Evolutionary conservation across 2,329 filamentous ascomycete genomes (phyloP).

Genomic region (Diaporthe humulicola): DNA sequence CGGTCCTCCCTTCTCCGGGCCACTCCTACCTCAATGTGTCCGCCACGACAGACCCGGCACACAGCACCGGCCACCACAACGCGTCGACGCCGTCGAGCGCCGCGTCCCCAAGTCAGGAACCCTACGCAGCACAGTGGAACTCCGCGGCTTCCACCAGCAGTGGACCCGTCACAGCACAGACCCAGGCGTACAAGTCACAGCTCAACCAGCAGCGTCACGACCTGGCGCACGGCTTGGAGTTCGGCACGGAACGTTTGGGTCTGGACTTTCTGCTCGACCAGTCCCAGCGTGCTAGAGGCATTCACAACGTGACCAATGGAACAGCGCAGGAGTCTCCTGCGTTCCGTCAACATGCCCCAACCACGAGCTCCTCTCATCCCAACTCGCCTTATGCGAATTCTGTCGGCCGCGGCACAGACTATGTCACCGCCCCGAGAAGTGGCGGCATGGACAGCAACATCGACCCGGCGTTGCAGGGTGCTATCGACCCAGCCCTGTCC

Average conservation of each 20-base stretch:
- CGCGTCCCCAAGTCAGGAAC: constrained; percentile 51
- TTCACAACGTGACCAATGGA: constrained; percentile 63
- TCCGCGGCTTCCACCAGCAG: constrained; percentile 42
- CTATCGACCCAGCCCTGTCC: constrained; percentile 33
- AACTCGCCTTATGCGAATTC: constrained; percentile 30
- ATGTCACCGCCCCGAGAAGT: constrained; percentile 13
- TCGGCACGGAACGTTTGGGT: constrained; percentile 76
- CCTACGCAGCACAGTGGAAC: constrained; percentile 45
- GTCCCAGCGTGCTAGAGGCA: constrained; percentile 66
- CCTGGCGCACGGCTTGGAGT: constrained; percentile 68
- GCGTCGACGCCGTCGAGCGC: constrained; percentile 55
- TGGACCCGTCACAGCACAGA: constrained; percentile 41
- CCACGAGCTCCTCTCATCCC: constrained; percentile 25
- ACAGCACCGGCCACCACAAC: constrained; percentile 46
- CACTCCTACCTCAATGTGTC: constrained; percentile 44
- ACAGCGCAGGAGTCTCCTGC: constrained; percentile 57
- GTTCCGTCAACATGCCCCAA: constrained; percentile 57
- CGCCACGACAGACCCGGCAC: constrained; percentile 43
- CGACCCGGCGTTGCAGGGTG: constrained; percentile 45
- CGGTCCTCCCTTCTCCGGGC: constrained; percentile 42
- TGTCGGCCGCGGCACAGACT: constrained; percentile 13
- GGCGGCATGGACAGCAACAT: constrained; percentile 34
- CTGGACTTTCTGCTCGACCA: constrained; percentile 80
- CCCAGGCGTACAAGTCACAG: constrained; percentile 45
- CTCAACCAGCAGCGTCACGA: constrained; percentile 64